A percentile compares a stretch with the other conserved stretches of the same genome.
These are phyloP conservation scores for Discostella stelligera DNA, from an alignment of 352 stramenopile genomes.

Conservation along the genomic window DNA sequence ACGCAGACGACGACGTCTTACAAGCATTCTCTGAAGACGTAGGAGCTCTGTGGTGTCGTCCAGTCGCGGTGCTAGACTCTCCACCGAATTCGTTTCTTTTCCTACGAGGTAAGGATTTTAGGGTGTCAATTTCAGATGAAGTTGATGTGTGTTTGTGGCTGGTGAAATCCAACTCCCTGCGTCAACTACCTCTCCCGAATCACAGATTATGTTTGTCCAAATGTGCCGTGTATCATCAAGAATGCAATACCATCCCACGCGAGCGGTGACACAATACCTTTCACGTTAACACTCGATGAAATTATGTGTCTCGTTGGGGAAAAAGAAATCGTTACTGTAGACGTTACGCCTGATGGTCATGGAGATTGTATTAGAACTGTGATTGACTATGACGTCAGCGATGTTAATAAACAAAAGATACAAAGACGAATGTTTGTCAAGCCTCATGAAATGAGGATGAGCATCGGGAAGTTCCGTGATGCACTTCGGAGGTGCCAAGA, in stretches of 20 bases:
- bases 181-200: neutral
- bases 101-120: slow-evolving; percentile 34
- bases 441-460: slow-evolving; percentile 70
- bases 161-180: neutral
- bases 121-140: neutral
- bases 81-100: slow-evolving; percentile 64
- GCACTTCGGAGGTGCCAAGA: slow-evolving; percentile 30
- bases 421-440: slow-evolving; percentile 71
- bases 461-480: slow-evolving; percentile 62
- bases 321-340: slow-evolving; percentile 55
- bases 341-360: slow-evolving; percentile 82
- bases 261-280: neutral
- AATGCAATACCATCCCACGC: slow-evolving; percentile 50
- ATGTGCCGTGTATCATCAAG: slow-evolving; percentile 72
- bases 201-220: slow-evolving; percentile 60
- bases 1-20: slow-evolving; percentile 39
- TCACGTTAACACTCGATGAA: slow-evolving; percentile 68
- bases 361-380: slow-evolving; percentile 74
- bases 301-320: slow-evolving; percentile 50
- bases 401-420: slow-evolving; percentile 15
- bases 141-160: neutral
- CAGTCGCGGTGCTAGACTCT: slow-evolving; percentile 58
- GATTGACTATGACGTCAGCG: too few relatives aligned
- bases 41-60: slow-evolving; percentile 58
- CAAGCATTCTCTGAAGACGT: slow-evolving; percentile 62